Evolutionary conservation across 2,329 filamentous ascomycete species (phyloP), one percentile per base, ranked within the genome.

Genomic region (Bipolaris zeicola): DNA sequence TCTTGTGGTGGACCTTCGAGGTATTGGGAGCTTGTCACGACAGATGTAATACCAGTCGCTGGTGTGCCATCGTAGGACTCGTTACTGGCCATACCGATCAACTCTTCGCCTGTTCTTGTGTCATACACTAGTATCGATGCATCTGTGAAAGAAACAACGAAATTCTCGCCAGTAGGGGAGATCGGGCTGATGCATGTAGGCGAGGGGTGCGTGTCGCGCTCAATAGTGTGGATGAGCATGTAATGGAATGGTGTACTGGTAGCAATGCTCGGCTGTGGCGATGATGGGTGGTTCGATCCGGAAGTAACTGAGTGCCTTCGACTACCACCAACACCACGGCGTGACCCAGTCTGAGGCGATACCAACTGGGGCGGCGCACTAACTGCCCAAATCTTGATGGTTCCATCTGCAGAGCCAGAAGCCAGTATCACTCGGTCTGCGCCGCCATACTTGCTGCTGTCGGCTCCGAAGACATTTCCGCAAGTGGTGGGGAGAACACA

Each of bases 161-260:
- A 98, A 5, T 88, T 89, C 68, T 96, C 90, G 2, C 95, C 94
- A 2, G 85, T 87, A 14, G 86, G 80, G 42, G 91, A 91, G n/a
- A 98, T 81, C 0, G 94, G 89, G n/a, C 90, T 89, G 69, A 99
- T 98, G 71, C 90, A 95, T 0, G 95, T 98, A 5, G 95, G 94
- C 41, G 90, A 93, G 4, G 89, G 86, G 14, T 84, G 65, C 46
- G 90, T 87, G 2, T 85, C 76, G 51, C 92, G 86, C 46, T 86
- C 81, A 55, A 99, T 96, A 46, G 90, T 91, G 72, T 97, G 94
- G 26, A 99, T 85, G 8, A 98, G 84, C 0, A 89, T 93, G 72
- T 95, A 89, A 69, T 92, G 85, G 80, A 98, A 98, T 0, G 92
- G 91, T 2, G 90, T 95, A 60, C 86, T 88, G 18, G 90, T 93